Conservation (phyloP, 306 rosid species). For the Boehmeria nivea region DNA sequence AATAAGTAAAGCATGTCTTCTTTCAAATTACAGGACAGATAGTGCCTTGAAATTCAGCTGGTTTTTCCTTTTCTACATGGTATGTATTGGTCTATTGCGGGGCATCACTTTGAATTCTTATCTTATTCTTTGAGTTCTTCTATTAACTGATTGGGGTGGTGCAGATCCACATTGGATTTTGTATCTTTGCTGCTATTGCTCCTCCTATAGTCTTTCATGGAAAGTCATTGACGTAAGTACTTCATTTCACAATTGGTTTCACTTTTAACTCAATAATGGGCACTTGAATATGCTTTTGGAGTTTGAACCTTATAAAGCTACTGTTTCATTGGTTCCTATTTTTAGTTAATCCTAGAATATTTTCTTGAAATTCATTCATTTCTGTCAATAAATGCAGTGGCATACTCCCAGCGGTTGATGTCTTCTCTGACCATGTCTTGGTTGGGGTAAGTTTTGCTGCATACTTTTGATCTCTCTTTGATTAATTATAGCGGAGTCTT, state of each 20-base stretch:
- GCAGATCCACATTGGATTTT: conserved; percentile 87
- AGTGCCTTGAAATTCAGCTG: conserved; percentile 93
- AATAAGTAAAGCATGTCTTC: background rate
- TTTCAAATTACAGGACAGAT: conserved; percentile 74
- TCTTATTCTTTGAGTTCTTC: conserved; percentile 13
- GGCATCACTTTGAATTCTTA: conserved; percentile 1
- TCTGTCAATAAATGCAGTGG: conserved; percentile 54
- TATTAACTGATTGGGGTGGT: conserved; percentile 29
- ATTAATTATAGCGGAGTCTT: background rate
- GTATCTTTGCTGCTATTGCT: conserved; percentile 91
- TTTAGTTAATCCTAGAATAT: no score
- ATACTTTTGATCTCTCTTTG: conserved; percentile 8
- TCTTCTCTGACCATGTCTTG: conserved; percentile 66
- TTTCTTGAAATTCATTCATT: background rate
- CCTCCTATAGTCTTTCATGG: conserved; percentile 97
- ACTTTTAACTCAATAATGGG: no score
- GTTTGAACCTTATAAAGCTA: no score
- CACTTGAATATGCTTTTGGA: no score
- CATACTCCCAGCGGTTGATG: conserved; percentile 87
- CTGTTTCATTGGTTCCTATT: no score
- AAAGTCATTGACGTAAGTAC: conserved; percentile 84
- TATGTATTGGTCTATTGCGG: conserved; percentile 27
- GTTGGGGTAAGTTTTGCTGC: conserved; percentile 98
- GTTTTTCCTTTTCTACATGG: conserved; percentile 95
- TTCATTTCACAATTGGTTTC: background rate